phyloP scores from a whole-genome alignment of 495 filamentous ascomycete species.

The Trichoderma erinaceum region DNA sequence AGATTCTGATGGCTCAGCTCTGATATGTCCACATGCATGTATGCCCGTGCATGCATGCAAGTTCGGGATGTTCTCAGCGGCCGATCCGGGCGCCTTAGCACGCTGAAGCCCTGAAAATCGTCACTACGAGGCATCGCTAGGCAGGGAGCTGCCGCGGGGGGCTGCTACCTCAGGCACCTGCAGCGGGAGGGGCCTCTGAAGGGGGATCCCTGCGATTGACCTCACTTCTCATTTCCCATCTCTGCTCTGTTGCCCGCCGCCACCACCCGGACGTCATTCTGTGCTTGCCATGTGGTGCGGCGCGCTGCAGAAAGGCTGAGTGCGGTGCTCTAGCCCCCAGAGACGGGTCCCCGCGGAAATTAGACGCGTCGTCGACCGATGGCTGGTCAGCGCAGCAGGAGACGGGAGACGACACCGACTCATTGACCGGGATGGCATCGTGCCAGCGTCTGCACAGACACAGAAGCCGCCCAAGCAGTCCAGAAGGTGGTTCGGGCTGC shows the following conservation, averaged over 20 bases:
- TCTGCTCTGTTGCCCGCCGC: conserved; percentile 2
- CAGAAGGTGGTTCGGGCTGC: background rate
- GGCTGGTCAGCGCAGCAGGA: conserved; percentile 10
- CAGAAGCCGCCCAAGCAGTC: background rate
- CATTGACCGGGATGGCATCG: background rate
- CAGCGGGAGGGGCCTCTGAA: background rate
- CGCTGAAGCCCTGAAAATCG: background rate
- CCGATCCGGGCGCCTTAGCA: background rate
- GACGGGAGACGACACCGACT: conserved; percentile 3
- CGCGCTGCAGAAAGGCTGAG: conserved; percentile 6
- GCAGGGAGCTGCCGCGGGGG: background rate
- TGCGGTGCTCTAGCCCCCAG: background rate
- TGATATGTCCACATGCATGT: no score
- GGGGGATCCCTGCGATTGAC: background rate
- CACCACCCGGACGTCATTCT: background rate
- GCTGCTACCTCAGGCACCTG: background rate
- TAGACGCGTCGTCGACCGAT: background rate
- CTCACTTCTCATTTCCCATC: conserved; percentile 2
- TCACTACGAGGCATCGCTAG: background rate
- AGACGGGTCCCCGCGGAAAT: conserved; percentile 9
- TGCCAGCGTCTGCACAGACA: background rate
- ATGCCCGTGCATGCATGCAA: background rate
- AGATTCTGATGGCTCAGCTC: no score
- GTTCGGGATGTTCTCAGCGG: background rate
- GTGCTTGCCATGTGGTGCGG: conserved; percentile 6